phyloP scores from a whole-genome alignment of 2,329 filamentous ascomycete species.

The Trichophyton simii region DNA sequence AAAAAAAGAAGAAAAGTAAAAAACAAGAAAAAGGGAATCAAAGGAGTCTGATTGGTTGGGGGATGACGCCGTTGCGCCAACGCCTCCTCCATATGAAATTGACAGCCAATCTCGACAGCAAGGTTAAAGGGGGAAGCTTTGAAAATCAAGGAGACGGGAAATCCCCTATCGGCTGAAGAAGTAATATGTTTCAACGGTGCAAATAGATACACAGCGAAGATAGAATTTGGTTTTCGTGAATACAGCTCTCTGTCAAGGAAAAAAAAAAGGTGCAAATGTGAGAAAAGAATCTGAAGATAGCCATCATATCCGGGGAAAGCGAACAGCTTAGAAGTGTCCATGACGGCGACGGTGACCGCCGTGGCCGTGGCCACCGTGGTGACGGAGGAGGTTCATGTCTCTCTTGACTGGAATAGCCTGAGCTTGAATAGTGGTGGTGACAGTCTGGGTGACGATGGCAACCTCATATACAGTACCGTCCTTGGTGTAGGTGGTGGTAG shows the following conservation, averaged over 20 bases:
- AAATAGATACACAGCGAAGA: not conserved
- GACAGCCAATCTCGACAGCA: not conserved
- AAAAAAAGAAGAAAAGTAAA: not conserved
- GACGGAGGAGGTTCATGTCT: conserved; percentile 3
- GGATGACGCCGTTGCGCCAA: not conserved
- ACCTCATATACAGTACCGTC: conserved; percentile 11
- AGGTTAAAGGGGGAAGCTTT: not conserved
- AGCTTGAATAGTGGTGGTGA: conserved; percentile 8
- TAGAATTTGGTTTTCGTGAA: not conserved
- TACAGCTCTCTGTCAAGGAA: not conserved
- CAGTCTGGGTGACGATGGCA: conserved; percentile 8
- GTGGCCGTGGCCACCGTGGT: conserved; percentile 7
- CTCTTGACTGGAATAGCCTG: conserved; percentile 4
- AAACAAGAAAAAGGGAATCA: not conserved
- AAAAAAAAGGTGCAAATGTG: not conserved
- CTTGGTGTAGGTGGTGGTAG: conserved; percentile 11
- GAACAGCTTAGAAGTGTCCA: not conserved
- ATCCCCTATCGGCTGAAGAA: not conserved
- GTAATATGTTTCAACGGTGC: not conserved
- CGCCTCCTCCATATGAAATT: not conserved
- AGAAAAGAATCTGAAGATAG: not conserved
- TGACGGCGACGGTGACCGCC: conserved; percentile 5
- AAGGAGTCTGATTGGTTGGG: not conserved
- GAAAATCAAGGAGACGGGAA: not conserved
- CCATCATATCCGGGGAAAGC: not conserved